A percentile compares a stretch with the other conserved stretches of the same genome.
These are phyloP conservation scores for Arthrocladium fulminans DNA, from an alignment of 2,329 filamentous ascomycete genomes.

Conservation along the genomic window DNA sequence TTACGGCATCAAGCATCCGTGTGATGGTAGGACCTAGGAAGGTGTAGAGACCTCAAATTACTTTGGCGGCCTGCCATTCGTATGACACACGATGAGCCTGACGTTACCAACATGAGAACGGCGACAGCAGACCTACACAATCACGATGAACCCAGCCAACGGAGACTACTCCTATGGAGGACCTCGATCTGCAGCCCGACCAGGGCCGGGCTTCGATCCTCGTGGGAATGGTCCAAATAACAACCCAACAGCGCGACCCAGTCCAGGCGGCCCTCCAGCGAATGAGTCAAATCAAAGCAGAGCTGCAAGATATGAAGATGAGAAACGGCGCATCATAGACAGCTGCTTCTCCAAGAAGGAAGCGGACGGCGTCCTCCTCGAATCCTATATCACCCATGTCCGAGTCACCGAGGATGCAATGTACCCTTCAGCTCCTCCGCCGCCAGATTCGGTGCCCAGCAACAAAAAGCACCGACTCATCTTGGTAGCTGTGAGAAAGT, in stretches of 20 bases:
- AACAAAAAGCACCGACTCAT: slow-evolving; percentile 85
- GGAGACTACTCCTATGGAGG: slow-evolving; percentile 5
- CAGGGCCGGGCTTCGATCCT: slow-evolving; percentile 1
- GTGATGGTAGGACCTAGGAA: too few relatives aligned
- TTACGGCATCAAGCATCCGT: neutral
- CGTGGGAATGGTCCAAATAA: neutral
- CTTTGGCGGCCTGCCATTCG: neutral
- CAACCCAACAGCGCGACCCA: neutral
- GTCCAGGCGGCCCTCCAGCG: slow-evolving; percentile 6
- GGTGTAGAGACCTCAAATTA: neutral
- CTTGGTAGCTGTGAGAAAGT: slow-evolving; percentile 85
- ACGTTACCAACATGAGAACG: slow-evolving; percentile 1
- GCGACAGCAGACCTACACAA: neutral
- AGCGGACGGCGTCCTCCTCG: slow-evolving; percentile 68
- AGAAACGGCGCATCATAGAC: slow-evolving; percentile 88
- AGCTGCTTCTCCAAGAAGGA: slow-evolving; percentile 92
- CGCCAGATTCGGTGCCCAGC: slow-evolving; percentile 62
- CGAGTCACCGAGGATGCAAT: slow-evolving; percentile 77
- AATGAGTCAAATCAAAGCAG: slow-evolving; percentile 26
- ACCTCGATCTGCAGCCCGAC: neutral
- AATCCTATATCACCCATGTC: slow-evolving; percentile 98
- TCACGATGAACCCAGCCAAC: slow-evolving; percentile 2
- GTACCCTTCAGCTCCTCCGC: slow-evolving; percentile 74
- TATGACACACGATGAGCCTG: neutral
- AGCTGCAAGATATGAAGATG: slow-evolving; percentile 90